phyloP scores from a whole-genome alignment of 1,139 yeast genomes.

The Suhomyces atakaporum region DNA sequence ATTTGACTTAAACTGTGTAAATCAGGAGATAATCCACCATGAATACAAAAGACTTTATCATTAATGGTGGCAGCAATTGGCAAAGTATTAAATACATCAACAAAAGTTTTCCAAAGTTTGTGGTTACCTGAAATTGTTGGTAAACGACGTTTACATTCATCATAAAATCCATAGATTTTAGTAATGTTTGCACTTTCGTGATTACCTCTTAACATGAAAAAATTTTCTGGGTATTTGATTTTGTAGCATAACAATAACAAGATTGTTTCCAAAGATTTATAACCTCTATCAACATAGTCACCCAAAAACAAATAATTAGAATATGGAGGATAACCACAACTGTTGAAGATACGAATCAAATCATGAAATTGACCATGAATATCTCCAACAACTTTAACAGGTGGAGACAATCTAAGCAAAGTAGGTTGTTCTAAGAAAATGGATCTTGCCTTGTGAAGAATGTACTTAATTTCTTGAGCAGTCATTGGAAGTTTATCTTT shows the following conservation, averaged over 20 bases:
- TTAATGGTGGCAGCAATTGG: constrained; percentile 88
- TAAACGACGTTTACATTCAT: constrained; percentile 79
- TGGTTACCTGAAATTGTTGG: constrained; percentile 47
- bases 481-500: constrained; percentile 48
- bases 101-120: constrained; percentile 72
- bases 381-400: constrained; percentile 86
- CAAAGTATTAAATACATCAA: constrained; percentile 81
- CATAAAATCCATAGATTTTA: constrained; percentile 83
- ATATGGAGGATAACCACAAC: constrained; percentile 80
- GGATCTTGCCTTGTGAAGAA: constrained; percentile 68
- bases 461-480: constrained; percentile 59
- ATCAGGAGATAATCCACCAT: constrained; percentile 86
- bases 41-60: constrained; percentile 83
- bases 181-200: constrained; percentile 86
- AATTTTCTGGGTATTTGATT: constrained; percentile 80
- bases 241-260: constrained; percentile 70
- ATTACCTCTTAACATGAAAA: constrained; percentile 80
- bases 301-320: constrained; percentile 80
- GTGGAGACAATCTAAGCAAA: constrained; percentile 72
- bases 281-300: constrained; percentile 85
- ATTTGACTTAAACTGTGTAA: constrained; percentile 66
- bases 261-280: constrained; percentile 80
- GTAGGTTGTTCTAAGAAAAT: constrained; percentile 78
- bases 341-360: constrained; percentile 68
- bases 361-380: constrained; percentile 85